phyloP scores from a whole-genome alignment of 169 alveolate genomes.

The Plasmodium blacklocki region DNA sequence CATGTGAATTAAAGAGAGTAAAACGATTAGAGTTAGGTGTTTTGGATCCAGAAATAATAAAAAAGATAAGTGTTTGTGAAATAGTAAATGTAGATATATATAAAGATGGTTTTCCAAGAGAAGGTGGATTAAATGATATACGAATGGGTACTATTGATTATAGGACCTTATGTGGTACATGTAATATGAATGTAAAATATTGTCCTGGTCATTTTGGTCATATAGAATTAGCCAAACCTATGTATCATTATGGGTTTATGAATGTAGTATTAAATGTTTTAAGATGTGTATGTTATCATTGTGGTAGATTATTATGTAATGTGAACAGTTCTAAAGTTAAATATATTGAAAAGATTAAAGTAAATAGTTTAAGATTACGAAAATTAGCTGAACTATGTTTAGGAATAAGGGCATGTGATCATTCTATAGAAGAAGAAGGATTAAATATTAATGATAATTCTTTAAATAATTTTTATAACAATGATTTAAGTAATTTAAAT shows the following conservation, averaged over 20 bases:
- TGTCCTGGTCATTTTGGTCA: constrained; percentile 99
- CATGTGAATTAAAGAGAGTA: constrained; percentile 89
- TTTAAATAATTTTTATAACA: constrained; percentile 56
- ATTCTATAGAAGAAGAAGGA: constrained; percentile 85
- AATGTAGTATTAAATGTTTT: constrained; percentile 93
- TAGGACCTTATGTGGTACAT: constrained; percentile 93
- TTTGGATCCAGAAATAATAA: constrained; percentile 88
- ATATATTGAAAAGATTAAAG: constrained; percentile 77
- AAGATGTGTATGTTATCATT: constrained; percentile 97
- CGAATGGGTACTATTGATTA: constrained; percentile 98
- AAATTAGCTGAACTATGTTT: constrained; percentile 80
- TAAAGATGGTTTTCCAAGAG: constrained; percentile 92
- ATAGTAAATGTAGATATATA: constrained; percentile 91
- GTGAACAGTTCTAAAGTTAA: constrained; percentile 88
- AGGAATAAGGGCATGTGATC: constrained; percentile 79
- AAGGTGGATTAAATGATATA: constrained; percentile 95
- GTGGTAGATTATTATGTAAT: constrained; percentile 93
- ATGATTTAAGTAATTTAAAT: constrained; percentile 67
- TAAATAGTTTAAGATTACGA: constrained; percentile 78
- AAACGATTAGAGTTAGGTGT: constrained; percentile 90
- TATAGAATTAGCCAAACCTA: constrained; percentile 95
- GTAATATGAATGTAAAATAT: constrained; percentile 94
- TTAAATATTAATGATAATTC: constrained; percentile 66
- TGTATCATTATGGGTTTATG: constrained; percentile 96
- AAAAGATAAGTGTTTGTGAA: constrained; percentile 92